Conservation (phyloP, 257 asterid genomes). For the Solanum dulcamara region DNA sequence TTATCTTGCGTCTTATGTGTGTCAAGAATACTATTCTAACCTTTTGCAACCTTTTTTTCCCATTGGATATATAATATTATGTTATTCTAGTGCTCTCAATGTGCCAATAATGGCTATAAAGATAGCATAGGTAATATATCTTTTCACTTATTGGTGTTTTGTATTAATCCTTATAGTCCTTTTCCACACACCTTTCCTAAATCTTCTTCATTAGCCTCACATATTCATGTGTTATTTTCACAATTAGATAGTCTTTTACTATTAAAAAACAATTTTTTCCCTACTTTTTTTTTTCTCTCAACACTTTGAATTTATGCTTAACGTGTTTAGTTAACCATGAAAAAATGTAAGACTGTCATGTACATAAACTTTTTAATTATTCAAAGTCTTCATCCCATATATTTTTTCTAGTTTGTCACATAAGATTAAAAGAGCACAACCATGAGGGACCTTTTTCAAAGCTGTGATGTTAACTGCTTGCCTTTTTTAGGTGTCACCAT, state of each 20-base stretch:
- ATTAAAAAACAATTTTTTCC: not conserved
- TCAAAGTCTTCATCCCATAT: not conserved
- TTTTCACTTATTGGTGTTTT: constrained; percentile 14
- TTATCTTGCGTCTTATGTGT: constrained; percentile 22
- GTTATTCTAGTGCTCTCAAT: not conserved
- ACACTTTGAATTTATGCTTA: constrained; percentile 11
- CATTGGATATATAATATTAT: not conserved
- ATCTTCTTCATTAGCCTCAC: constrained; percentile 17
- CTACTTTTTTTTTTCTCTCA: not conserved
- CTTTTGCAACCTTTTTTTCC: constrained; percentile 1
- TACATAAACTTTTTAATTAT: constrained; percentile 16
- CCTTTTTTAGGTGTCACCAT: constrained; percentile 5
- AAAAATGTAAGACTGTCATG: not conserved
- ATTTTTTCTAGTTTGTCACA: not conserved
- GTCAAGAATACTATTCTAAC: constrained; percentile 22
- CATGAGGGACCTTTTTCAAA: not conserved
- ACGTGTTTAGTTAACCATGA: constrained; percentile 12
- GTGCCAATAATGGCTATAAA: not conserved
- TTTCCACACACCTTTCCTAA: not conserved
- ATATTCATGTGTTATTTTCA: not conserved
- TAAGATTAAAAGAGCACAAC: constrained; percentile 4
- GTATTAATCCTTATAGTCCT: constrained; percentile 15
- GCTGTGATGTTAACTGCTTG: constrained; percentile 11
- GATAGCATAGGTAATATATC: constrained; percentile 14
- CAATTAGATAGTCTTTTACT: not conserved